Conservation (phyloP, 164 flowering plant genomes). For the Annona squamosa region DNA sequence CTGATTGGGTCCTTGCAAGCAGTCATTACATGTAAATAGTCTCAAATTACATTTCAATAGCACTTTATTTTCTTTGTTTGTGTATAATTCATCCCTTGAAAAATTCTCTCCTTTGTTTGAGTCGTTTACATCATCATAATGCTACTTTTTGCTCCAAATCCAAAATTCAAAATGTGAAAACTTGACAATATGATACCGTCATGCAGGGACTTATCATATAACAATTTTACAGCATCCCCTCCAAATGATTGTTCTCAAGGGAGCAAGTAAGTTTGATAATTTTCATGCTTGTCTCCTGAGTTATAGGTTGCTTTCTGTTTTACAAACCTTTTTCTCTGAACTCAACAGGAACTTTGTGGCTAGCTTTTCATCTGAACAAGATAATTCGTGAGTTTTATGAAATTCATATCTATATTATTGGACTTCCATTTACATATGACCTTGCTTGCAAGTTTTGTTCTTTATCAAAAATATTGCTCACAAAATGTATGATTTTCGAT, state of each 20-base stretch:
- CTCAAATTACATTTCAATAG: constrained; percentile 37
- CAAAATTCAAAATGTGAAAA: not conserved
- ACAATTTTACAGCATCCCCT: constrained; percentile 49
- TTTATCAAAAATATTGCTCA: not conserved
- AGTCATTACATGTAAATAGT: constrained; percentile 45
- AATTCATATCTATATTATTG: not conserved
- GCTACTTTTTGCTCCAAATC: not conserved
- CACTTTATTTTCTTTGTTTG: not conserved
- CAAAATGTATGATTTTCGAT: not conserved
- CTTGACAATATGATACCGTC: not conserved
- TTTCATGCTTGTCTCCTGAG: not conserved
- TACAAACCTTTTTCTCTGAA: not conserved
- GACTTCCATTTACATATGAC: not conserved
- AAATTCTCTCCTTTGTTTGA: not conserved
- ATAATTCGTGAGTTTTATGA: constrained; percentile 36
- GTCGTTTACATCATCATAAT: not conserved
- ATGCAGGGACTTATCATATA: constrained; percentile 79
- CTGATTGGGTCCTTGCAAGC: constrained; percentile 39
- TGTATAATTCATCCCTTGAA: too few species aligned
- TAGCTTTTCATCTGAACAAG: constrained; percentile 26
- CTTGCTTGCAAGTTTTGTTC: not conserved
- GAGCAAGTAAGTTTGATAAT: constrained; percentile 2
- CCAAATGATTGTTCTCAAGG: not conserved
- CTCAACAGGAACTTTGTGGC: constrained; percentile 48
- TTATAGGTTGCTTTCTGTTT: not conserved